Base-by-base conservation (phyloP, 2,329 filamentous ascomycete species). In the Neoascochyta sp. region DNA sequence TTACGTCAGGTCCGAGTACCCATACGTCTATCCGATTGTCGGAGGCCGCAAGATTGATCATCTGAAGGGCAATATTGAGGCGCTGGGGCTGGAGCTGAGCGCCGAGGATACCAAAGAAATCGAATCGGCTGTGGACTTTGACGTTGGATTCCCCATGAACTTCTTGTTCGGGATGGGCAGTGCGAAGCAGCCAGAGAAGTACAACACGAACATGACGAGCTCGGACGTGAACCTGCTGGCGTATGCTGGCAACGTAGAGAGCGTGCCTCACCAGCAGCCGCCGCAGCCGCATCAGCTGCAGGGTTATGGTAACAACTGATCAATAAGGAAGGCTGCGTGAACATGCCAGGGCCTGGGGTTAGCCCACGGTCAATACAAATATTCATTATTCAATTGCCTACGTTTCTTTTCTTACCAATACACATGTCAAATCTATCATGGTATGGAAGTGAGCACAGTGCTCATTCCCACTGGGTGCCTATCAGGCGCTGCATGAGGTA, bases 401-500 rank as follows among this genome's bases (percentile, higher is more conserved):
- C n/a, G n/a, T n/a, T n/a, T n/a, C n/a, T n/a, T n/a, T n/a, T n/a
- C n/a, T n/a, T n/a, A n/a, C n/a, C n/a, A n/a, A n/a, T n/a, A n/a
- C n/a, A n/a, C n/a, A n/a, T n/a, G n/a, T n/a, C n/a, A n/a, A n/a
- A n/a, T 7, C 21, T 22, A 5, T 12, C 10, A 26, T 6, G 20
- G 21, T 19, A 30, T 30, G n/a, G n/a, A n/a, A n/a, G n/a, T n/a
- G n/a, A n/a, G n/a, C n/a, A n/a, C 28, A 30, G 20, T 4, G 11
- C 29, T 39, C 38, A 68, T 41, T 69, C 67, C 69, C 69, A 72
- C 43, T 71, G 38, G 0, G 68, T 72, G 3, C 67, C 68, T 49
- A 78, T 77, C 31, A 98, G 69, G 43, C 92, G 77, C 65, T 96
- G 87, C 86, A 98, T 94, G 49, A 98, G 71, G 62, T 98, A 98